Conservation (phyloP, 805 yeast genomes). For the Nakazawaea ernobii region DNA sequence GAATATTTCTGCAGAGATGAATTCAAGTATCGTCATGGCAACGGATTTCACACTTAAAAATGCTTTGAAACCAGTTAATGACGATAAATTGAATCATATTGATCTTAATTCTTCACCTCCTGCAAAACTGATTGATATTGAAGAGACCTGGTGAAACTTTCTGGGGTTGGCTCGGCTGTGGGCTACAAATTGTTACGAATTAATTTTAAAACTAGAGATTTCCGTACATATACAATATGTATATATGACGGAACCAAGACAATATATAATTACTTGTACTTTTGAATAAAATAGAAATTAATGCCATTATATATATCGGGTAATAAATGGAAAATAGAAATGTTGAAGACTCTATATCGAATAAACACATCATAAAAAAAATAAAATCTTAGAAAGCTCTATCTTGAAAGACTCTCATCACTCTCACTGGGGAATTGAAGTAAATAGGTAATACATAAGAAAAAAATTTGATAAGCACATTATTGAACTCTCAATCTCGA, state of each 20-base stretch:
- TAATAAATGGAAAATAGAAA: background rate
- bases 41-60: background rate
- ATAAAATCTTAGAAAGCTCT: background rate
- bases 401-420: too few species aligned
- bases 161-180: background rate
- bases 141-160: conserved; percentile 6
- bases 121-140: background rate
- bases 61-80: conserved; percentile 5
- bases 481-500: background rate
- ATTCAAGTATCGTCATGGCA: background rate
- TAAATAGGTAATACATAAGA: too few species aligned
- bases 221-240: background rate
- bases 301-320: too few species aligned
- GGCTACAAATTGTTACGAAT: background rate
- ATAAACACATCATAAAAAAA: background rate
- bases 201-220: background rate
- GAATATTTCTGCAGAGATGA: conserved; percentile 4
- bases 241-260: too few species aligned
- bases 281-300: too few species aligned
- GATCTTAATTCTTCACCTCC: conserved; percentile 5
- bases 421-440: too few species aligned
- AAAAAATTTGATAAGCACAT: too few species aligned
- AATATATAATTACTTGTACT: background rate
- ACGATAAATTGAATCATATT: background rate
- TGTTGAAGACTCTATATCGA: background rate